Base-by-base conservation (phyloP, 2,329 filamentous ascomycete species). In the Epichloe typhina region DNA sequence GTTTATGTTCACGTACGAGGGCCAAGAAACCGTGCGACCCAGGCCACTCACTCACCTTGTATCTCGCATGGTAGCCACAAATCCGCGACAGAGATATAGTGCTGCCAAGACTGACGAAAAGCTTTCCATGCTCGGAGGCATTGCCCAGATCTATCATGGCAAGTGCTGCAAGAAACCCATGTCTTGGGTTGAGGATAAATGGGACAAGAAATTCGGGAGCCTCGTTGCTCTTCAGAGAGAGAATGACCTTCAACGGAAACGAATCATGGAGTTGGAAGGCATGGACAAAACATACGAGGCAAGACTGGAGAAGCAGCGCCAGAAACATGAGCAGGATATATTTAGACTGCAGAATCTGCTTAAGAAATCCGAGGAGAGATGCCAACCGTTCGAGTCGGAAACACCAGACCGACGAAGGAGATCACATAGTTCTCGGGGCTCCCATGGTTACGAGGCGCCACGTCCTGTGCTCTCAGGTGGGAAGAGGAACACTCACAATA, bases 111-210 rank as follows among this genome's bases (percentile, higher is more conserved):
- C 70, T 15, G 66, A 71, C 46, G 61, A 64, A 4, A 69, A 69
- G 46, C 60, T 75, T 3, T 68, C 67, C 1, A 69, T 68, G 55
- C 62, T 75, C 0, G 72, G 72, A 4, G 72, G 72, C 5, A 62
- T 74, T 23, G 68, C 72, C 39, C 72, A 75, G 49, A 66, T 72
- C 5, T 74, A 74, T 53, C 72, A 74, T 54, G 64, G 65, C 12
- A 57, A 60, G 19, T 74, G 71, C 56, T 75, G 72, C 57, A 73
- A 68, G 55, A 64, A 66, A 9, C 63, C 64, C 0, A 58, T 65
- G 15, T 62, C 64, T 2, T 66, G 63, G 60, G 59, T 68, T 5
- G 64, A 66, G 54, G 59, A 65, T 35, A 63, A 59, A 13, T 66
- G 65, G 59, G 70, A 73, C 56, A 62, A 58, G 52, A 66, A 64